phyloP scores from a whole-genome alignment of 2,329 filamentous ascomycete species.

The Fusarium torulosum region DNA sequence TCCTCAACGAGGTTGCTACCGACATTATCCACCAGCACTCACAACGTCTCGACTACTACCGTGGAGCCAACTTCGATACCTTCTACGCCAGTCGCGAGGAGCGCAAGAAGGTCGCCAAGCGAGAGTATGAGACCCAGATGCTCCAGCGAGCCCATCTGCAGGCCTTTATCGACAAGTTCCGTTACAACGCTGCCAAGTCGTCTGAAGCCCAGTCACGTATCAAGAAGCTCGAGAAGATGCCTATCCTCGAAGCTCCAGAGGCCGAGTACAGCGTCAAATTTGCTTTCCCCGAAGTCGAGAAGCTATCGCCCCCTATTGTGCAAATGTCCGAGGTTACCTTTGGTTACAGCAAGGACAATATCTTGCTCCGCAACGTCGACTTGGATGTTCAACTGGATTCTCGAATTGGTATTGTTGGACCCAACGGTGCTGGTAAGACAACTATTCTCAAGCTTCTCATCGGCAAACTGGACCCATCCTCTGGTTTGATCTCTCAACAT shows the following conservation, averaged over 20 bases:
- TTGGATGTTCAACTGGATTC: constrained; percentile 98
- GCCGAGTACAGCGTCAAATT: constrained; percentile 96
- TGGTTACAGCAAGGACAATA: constrained; percentile 84
- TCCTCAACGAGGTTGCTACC: constrained; percentile 98
- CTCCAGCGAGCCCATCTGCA: constrained; percentile 91
- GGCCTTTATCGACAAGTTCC: constrained; percentile 99
- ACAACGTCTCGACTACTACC: constrained; percentile 97
- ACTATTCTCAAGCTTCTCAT: constrained; percentile 98
- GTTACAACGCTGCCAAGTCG: constrained; percentile 98
- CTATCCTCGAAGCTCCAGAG: constrained; percentile 89
- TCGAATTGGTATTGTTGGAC: constrained; percentile 98
- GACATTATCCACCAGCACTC: constrained; percentile 99
- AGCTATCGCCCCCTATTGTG: constrained; percentile 95
- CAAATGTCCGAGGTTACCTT: constrained; percentile 96
- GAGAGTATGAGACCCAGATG: constrained; percentile 99
- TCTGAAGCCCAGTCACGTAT: constrained; percentile 98
- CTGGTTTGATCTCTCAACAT: constrained; percentile 88
- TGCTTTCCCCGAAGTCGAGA: constrained; percentile 97
- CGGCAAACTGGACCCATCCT: constrained; percentile 80
- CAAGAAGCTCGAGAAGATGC: constrained; percentile 99
- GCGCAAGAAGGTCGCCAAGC: constrained; percentile 93
- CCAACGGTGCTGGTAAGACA: constrained; percentile 98
- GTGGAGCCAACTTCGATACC: constrained; percentile 94
- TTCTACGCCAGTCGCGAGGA: constrained; percentile 99
- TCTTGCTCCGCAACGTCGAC: constrained; percentile 87